Base-by-base conservation (phyloP, 768 basidiomycete genomes). In the Kwoniella mangroviensis region DNA sequence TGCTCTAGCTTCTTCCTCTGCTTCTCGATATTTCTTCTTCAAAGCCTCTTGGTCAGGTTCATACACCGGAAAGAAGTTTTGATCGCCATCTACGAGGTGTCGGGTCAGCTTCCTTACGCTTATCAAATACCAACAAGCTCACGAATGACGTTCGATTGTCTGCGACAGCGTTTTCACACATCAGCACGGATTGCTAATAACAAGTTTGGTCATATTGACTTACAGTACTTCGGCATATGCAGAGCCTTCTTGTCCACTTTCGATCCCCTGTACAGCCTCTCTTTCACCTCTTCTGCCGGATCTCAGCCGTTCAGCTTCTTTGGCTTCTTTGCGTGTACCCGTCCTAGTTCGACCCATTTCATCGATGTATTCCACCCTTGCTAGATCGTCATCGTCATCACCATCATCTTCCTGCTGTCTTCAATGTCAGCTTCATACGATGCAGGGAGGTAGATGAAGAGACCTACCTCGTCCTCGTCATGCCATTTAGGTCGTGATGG, bases 21-120 rank as follows among this genome's bases (percentile, higher is more conserved):
- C 90, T 56, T 91, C 83, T 9, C 90, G 88, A 45, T 75, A 78
- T 22, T 82, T 79, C 26, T 77, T 79, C 54, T 69, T 69, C 17
- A 84, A 49, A 1, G 79, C 79, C 69, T 95, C 94, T 1, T 87
- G 88, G 12, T 92, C 89, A 5, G 92, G 94, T 75, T 91, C 89
- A 76, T 93, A 98, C 0, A 90, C 88, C 0, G 95, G 95, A 84
- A 94, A 98, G 81, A 92, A 89, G 73, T 90, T 88, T 34, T 89
- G 87, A 15, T 93, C 79, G 10, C 83, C 92, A 59, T 88, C 93
- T 94, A 49, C 21, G 41, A 17, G 2, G 40, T 21, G 34, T 45
- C 22, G 65, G 45, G 10, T 70, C 49, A 65, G 68, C 49, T 34
- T 7, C 17, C 43, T 41, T 34, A 15, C 2, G 34, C 0, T 5